Base-by-base conservation (phyloP, 139 green algal genomes). In the Deuterostichococcus epilithicus region DNA sequence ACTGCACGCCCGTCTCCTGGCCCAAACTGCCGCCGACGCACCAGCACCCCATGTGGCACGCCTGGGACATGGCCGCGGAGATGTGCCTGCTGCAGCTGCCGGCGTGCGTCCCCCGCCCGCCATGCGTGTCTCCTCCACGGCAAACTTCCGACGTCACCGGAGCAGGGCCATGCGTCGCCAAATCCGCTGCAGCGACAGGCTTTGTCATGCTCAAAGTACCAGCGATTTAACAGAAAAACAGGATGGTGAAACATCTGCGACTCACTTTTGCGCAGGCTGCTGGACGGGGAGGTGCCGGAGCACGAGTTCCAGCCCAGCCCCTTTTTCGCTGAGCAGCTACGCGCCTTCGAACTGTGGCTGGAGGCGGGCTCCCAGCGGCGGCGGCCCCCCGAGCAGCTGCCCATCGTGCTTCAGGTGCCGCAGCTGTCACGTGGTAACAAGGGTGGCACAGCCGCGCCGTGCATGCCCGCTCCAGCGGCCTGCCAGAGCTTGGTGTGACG, bases 311-410 rank as follows among this genome's bases (percentile, higher is more conserved):
- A 85, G 52, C 81, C 88, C 42, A 88, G 80, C 38, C 87, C 90
- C 35, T 99, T 99, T 82, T 99, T 99, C 84, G 86, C 85, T 0
- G 92, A 99, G 83, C 96, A 99, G 93, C 91, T 99, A 25, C 97
- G 93, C 13, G 95, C 96, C 2, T 99, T 99, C 86, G 94, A 98
- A 81, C 89, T 98, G 70, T 99, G 96, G 96, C 90, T 99, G 66
- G 81, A 91, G 45, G 88, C 97, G 74, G 95, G 94, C 33, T 85
- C 80, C 10, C 71, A 84, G 38, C 85, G 94, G 71, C 97, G 95
- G 86, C 80, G 86, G 79, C 95, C 96, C 18, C 96, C 96, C 1
- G 94, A 98, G 87, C 96, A 99, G 91, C 92, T 99, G 79, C 96
- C 96, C 39, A 98, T 99, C 36, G 96, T 99, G 76, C 89, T 99